Percentiles rank a stretch among this genome's conserved stretches.
phyloP scores from a whole-genome alignment of 352 stramenopile species.

The Pythium inflatum region DNA sequence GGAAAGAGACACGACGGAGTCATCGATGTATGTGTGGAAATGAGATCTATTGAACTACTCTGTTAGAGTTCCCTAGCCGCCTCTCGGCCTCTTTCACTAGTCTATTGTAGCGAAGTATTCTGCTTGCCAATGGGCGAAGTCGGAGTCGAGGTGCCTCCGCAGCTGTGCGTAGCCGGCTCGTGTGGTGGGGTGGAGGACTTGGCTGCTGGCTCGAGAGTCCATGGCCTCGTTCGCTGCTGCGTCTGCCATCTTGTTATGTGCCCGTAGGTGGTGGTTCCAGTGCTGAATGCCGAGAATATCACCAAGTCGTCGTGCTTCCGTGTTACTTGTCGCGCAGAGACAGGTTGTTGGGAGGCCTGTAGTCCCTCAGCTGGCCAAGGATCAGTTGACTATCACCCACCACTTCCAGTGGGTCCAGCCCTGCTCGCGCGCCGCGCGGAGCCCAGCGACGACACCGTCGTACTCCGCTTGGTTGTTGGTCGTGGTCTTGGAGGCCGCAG shows the following conservation, averaged over 20 bases:
- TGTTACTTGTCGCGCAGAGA: neutral
- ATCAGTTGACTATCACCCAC: constrained; percentile 12
- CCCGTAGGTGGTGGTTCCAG: constrained; percentile 7
- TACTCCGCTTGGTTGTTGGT: constrained; percentile 21
- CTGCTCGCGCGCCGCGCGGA: neutral
- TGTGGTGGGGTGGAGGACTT: neutral
- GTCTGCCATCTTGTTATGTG: constrained; percentile 14
- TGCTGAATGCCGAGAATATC: neutral
- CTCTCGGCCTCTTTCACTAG: neutral
- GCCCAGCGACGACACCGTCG: neutral
- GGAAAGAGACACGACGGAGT: too few relatives aligned
- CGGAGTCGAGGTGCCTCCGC: neutral
- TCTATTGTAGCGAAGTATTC: neutral
- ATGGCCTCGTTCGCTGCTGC: constrained; percentile 1
- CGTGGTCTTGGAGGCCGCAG: too few relatives aligned
- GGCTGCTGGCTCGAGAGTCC: neutral
- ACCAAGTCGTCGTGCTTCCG: neutral
- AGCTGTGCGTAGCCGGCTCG: neutral
- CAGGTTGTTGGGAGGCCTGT: neutral
- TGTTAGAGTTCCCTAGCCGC: neutral
- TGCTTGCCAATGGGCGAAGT: neutral
- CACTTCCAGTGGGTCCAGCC: constrained; percentile 3
- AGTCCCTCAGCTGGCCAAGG: neutral
- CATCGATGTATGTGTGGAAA: too few relatives aligned
- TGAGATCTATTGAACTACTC: neutral